Conservation (phyloP, 768 basidiomycete species). For the Dendrothele bispora region DNA sequence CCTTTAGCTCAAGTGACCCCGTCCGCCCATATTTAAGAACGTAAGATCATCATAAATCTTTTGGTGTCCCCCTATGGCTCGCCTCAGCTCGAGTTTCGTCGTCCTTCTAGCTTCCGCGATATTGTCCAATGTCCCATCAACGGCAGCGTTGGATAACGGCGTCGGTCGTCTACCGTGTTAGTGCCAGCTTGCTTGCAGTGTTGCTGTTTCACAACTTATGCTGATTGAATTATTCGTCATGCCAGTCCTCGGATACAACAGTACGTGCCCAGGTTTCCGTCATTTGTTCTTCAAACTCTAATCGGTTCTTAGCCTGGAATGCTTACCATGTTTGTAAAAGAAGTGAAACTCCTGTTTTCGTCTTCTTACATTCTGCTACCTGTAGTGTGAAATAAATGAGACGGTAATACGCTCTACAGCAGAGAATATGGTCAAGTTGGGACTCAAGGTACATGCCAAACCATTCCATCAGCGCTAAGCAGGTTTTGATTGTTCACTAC, state of each 20-base stretch:
- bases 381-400: slow-evolving; percentile 62
- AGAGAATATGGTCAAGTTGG: no score
- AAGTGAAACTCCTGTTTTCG: not conserved
- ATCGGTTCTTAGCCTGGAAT: slow-evolving; percentile 55
- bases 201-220: no score
- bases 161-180: slow-evolving; percentile 38
- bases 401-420: no score
- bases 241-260: slow-evolving; percentile 64
- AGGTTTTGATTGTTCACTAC: no score
- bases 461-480: no score
- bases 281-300: not conserved
- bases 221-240: not conserved
- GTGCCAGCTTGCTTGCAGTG: slow-evolving; percentile 14
- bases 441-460: no score
- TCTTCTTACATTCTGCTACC: not conserved
- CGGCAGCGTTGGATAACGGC: slow-evolving; percentile 9
- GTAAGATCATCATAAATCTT: no score
- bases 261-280: slow-evolving; percentile 33
- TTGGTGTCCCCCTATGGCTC: no score
- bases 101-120: not conserved
- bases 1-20: no score
- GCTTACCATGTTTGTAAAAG: slow-evolving; percentile 50
- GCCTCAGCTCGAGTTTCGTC: slow-evolving; percentile 3
- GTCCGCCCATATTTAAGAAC: no score
- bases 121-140: not conserved